Evolutionary conservation across 768 basidiomycete genomes (phyloP), one percentile per base, ranked within the genome.

Genomic region (Pilatotrama ljubarskyi): DNA sequence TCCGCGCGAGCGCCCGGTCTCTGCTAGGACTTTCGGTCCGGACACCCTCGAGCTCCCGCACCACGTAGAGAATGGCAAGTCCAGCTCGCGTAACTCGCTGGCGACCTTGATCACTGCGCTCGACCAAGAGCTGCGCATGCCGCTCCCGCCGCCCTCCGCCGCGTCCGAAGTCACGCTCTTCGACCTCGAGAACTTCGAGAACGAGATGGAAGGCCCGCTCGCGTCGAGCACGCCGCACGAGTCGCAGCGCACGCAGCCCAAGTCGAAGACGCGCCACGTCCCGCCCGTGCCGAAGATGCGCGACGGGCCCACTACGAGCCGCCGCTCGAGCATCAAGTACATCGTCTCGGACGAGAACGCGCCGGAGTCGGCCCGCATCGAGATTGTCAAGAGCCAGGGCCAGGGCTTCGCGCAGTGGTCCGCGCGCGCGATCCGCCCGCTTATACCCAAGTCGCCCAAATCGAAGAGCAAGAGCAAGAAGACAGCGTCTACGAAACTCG

Each of bases 211-310:
- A 14, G 80, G 80, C 32, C 84, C 84, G 22, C 76, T 78, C 43
- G 81, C 84, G 3, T 80, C 87, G 69, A 88, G 86, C 68, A 88
- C 87, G 0, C 87, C 87, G 1, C 82, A 83, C 64, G 83, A 82
- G 61, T 75, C 72, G 22, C 72, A 76, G 57, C 40, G 54, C 42
- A 59, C 63, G 56, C 61, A 68, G 57, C 64, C 53, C 58, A 70
- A 62, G 61, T 66, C 49, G 24, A 62, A 66, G 51, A 46, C 54
- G 41, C 67, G 58, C 54, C 61, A 62, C 50, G 58, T 62, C 36
- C 68, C 70, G 38, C 66, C 70, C 18, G 64, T 68, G 29, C 69
- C 69, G 26, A 43, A 55, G 63, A 54, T 63, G 48, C 63, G 66
- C 11, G 42, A 61, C 37, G 65, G 60, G 44, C 47, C 67, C 22